Evolutionary conservation across 345 rosid genomes (phyloP).

Genomic region (Euphorbia lathyris): DNA sequence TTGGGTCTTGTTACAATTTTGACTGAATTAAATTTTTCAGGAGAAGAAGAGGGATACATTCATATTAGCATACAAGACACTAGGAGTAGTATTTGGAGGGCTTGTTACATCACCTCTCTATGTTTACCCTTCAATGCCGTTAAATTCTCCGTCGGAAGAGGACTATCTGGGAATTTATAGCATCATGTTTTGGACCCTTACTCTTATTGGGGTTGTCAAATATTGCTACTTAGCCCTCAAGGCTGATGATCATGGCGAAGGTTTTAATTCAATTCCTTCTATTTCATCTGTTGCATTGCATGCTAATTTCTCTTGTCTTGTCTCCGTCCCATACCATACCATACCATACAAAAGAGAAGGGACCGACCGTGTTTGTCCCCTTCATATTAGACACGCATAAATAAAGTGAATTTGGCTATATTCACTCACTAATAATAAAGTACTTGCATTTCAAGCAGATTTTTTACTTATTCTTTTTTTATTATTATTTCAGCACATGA

Average conservation of each 20-base stretch:
- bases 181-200: conserved; percentile 70
- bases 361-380: too few relatives aligned
- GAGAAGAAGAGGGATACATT: conserved; percentile 33
- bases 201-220: conserved; percentile 58
- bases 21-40: too few relatives aligned
- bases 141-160: conserved; percentile 54
- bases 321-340: too few relatives aligned
- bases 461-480: too few relatives aligned
- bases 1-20: too few relatives aligned
- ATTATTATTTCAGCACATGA: too few relatives aligned
- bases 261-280: conserved; percentile 15
- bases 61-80: conserved; percentile 51
- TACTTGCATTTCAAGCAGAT: too few relatives aligned
- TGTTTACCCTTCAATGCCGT: conserved; percentile 61
- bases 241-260: conserved; percentile 78
- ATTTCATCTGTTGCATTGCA: not conserved
- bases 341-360: too few relatives aligned
- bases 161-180: conserved; percentile 62
- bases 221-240: conserved; percentile 49
- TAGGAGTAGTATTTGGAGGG: conserved; percentile 76
- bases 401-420: too few relatives aligned
- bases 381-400: too few relatives aligned
- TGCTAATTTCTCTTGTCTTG: too few relatives aligned
- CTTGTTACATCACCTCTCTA: conserved; percentile 67
- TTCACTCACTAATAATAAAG: too few relatives aligned